A percentile compares a stretch with the other conserved stretches of the same genome.
These are phyloP conservation scores for Raffaelea arxii DNA, from an alignment of 2,329 filamentous ascomycete genomes.

Conservation along the genomic window DNA sequence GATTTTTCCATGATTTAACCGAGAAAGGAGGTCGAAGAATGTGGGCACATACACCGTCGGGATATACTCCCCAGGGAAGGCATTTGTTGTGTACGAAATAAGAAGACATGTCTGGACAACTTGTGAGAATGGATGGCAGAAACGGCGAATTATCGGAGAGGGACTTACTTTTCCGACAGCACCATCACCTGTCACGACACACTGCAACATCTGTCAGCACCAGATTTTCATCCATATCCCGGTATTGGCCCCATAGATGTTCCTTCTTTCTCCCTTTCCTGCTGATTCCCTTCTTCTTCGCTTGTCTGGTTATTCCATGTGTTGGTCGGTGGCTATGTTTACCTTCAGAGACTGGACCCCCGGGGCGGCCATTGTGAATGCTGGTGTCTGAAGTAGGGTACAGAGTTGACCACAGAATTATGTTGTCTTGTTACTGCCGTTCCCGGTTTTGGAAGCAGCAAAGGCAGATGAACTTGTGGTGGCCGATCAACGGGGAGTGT, in stretches of 20 bases:
- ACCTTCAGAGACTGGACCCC: conserved; percentile 91
- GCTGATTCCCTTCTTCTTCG: background rate
- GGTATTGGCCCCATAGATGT: conserved; percentile 2
- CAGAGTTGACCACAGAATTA: no score
- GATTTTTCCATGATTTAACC: no score
- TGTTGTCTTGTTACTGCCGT: no score
- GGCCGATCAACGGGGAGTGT: no score
- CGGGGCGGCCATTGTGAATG: conserved; percentile 64
- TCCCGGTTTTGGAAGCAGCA: no score
- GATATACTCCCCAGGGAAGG: conserved; percentile 99
- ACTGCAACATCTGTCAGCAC: conserved; percentile 41
- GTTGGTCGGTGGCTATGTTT: no score
- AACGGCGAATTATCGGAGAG: background rate
- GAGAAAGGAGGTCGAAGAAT: background rate
- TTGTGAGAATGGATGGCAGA: conserved; percentile 18
- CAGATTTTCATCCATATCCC: background rate
- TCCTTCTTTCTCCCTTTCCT: background rate
- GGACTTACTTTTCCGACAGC: conserved; percentile 86
- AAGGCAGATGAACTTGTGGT: no score
- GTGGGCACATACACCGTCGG: conserved; percentile 71
- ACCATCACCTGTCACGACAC: conserved; percentile 98
- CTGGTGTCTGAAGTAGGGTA: no score
- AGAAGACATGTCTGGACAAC: conserved; percentile 79
- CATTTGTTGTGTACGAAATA: conserved; percentile 98
- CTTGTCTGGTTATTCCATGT: background rate